Conservation (phyloP, 73 alveolate genomes). For the Tetrahymena thermophila region DNA sequence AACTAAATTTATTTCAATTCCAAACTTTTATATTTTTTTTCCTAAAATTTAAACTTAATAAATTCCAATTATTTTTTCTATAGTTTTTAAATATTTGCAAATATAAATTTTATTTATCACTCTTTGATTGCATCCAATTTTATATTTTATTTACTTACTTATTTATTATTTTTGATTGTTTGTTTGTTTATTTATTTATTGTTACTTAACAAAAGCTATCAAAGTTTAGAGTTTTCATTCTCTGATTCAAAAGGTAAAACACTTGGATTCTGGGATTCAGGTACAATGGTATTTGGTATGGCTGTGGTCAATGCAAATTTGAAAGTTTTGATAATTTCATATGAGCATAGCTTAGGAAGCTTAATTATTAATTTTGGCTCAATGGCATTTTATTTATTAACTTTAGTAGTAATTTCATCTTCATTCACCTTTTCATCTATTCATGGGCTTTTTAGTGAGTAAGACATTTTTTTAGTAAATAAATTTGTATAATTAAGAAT, state of each 20-base stretch:
- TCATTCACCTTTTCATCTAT: not conserved
- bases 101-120: no score
- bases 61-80: no score
- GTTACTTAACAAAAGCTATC: not conserved
- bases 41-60: no score
- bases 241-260: slow-evolving; percentile 9
- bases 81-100: no score
- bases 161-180: no score
- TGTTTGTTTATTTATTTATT: not conserved
- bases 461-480: not conserved
- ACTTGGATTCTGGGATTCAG: slow-evolving; percentile 15
- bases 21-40: no score
- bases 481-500: not conserved
- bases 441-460: not conserved
- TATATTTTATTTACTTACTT: no score
- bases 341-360: slow-evolving; percentile 7
- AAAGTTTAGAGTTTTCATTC: not conserved
- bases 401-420: slow-evolving; percentile 11
- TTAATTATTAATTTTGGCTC: slow-evolving; percentile 10
- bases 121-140: no score
- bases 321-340: slow-evolving; percentile 15
- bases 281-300: slow-evolving; percentile 29
- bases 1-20: not conserved
- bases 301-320: slow-evolving; percentile 23
- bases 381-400: not conserved